Evolutionary conservation across 208 protist genomes (phyloP), one percentile per base, ranked within the genome.

Genomic region (Naegleria lovaniensis): DNA sequence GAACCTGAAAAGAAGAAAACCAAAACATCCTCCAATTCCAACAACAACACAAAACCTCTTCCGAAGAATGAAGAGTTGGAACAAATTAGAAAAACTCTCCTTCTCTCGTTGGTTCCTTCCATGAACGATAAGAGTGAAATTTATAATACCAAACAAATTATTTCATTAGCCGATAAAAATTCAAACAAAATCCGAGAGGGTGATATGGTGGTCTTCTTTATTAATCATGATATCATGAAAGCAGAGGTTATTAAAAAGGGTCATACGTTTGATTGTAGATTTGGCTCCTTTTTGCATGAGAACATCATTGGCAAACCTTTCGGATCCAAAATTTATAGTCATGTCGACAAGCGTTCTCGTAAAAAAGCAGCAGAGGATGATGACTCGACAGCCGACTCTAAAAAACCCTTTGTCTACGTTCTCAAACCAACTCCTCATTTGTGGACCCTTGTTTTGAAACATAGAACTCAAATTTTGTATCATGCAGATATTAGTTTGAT

Each of bases 391-490:
- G 19, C 11, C 22, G 55, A 15, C 11, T 4, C 11, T 19, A 67
- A 67, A 29, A 67, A 19, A 29, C 29, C 67, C 19, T 79, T 51
- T 79, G 9, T 90, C 40, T 79, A 90, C 43, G 13, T 90, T n/a
- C 59, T 90, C 11, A 48, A 36, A 79, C 55, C 87, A 25, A 83
- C 33, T 36, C 55, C 52, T 9, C 15, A 67, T 5, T 79, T 90
- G 38, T 90, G 48, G 52, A 90, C 87, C 25, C 25, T 79, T 9
- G 87, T 9, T 83, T 48, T 90, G 11, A 22, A 36, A 29, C 87
- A 79, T 83, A 25, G 87, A 79, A 90, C 87, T 51, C 87, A 90
- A 90, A 90, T 90, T 51, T 22, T 90, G 13, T 79, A 90, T 51
- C 9, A 39, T 51, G 52, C 39, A 36, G 87, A 90, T 48, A 90